Base-by-base conservation (phyloP, 2,329 filamentous ascomycete genomes). In the Diaporthe batatas region DNA sequence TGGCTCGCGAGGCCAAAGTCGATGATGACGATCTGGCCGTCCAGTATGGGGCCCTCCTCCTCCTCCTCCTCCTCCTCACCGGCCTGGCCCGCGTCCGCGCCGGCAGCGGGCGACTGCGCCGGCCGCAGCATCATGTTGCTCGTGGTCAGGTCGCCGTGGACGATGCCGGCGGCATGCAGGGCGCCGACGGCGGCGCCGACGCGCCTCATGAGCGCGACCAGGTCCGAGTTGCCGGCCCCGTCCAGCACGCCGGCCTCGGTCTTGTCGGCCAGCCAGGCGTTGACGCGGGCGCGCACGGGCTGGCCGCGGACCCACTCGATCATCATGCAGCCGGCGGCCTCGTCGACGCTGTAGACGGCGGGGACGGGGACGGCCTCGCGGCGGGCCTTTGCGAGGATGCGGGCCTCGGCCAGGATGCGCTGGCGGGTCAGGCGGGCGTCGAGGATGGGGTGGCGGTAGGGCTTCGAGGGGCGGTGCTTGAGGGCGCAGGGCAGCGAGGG, bases 111-210 rank as follows among this genome's bases (percentile, higher is more conserved):
- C 47, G n/a, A 49, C 10, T 21, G 68, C 25, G 79, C 79, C 18
- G 86, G 86, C 74, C 90, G 82, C 76, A 98, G 81, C 92, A 99
- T 98, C 84, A 99, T 88, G 83, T 99, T 99, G 84, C 95, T 98
- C 75, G 95, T 99, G 74, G 96, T 99, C 84, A 99, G 83, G 84
- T 99, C 96, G 53, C 96, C 96, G 84, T 99, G 96, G 73, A 98
- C 91, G 71, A 98, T 90, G 21, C 96, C 96, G n/a, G 91, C 88
- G 70, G 88, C 89, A 85, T 99, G 96, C 86, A 99, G 85, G 70
- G 82, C 87, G 10, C 93, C 95, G 21, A 98, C 89, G 2, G 91
- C 91, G 6, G 81, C 79, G 0, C 94, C 95, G 73, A 98, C 91
- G 75, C 89, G 86, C 59, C 86, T 83, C 89, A 98, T 91, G 74